phyloP scores from a whole-genome alignment of 768 basidiomycete genomes.

The Leucocoprinus leucothites region DNA sequence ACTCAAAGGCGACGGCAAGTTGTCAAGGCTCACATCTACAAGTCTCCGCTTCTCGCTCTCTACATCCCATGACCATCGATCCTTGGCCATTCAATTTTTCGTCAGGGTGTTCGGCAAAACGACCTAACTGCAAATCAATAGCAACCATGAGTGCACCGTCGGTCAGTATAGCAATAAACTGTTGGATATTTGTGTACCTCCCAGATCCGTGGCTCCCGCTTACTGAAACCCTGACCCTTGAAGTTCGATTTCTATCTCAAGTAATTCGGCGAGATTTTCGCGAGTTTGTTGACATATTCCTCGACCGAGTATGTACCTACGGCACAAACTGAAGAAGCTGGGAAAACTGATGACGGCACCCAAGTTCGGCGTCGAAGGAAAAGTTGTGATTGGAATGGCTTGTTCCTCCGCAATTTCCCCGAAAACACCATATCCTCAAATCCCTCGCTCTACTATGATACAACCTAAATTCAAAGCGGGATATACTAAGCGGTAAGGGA shows the following conservation, averaged over 20 bases:
- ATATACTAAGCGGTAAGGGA: background rate
- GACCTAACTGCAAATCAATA: background rate
- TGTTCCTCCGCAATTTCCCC: constrained; percentile 7
- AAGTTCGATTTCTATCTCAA: background rate
- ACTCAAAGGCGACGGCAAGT: background rate
- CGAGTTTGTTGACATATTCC: background rate
- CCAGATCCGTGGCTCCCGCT: background rate
- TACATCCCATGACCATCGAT: no score
- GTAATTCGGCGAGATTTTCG: constrained; percentile 10
- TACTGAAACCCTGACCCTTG: background rate
- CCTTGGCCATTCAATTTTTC: background rate
- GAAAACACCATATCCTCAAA: background rate
- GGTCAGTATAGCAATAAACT: background rate
- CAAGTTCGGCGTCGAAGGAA: background rate
- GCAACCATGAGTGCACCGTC: background rate
- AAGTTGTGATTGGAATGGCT: background rate
- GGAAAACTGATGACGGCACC: background rate
- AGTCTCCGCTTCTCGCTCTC: no score
- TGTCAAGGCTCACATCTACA: no score
- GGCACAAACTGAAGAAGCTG: constrained; percentile 3
- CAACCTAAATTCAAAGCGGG: background rate
- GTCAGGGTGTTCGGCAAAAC: constrained; percentile 8
- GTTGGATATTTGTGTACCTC: no score
- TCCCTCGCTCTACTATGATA: background rate
- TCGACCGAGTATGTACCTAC: background rate